Conservation (phyloP, 371 early-diverging fungal genomes). For the Mucor lusitanicus region DNA sequence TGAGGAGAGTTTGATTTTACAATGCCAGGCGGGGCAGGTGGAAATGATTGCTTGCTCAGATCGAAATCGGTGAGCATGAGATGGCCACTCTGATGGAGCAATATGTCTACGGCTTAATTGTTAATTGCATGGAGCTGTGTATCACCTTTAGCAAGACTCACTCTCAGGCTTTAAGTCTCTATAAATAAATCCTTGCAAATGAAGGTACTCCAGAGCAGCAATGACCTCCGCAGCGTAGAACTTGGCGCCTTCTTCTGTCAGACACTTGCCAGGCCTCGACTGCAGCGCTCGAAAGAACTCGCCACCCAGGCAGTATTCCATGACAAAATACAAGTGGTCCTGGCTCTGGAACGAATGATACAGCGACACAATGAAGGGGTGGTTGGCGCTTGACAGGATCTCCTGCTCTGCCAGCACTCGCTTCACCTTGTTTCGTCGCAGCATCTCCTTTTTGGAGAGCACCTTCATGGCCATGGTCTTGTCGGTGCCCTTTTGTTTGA, state of each 20-base stretch:
- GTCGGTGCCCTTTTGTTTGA: slow-evolving; percentile 81
- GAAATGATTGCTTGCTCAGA: slow-evolving; percentile 84
- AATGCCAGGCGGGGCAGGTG: slow-evolving; percentile 74
- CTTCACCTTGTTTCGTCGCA: slow-evolving; percentile 93
- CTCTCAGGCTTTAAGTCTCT: slow-evolving; percentile 99
- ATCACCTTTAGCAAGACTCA: slow-evolving; percentile 52
- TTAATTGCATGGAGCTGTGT: neutral
- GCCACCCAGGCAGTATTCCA: slow-evolving; percentile 99
- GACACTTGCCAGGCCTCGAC: slow-evolving; percentile 77
- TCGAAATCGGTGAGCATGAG: slow-evolving; percentile 97
- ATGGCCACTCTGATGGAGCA: slow-evolving; percentile 92
- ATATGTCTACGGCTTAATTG: slow-evolving; percentile 67
- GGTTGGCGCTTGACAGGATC: slow-evolving; percentile 89
- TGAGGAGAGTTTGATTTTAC: slow-evolving; percentile 65
- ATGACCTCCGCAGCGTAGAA: slow-evolving; percentile 98
- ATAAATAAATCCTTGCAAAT: slow-evolving; percentile 94
- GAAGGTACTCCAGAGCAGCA: slow-evolving; percentile 90
- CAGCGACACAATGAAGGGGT: slow-evolving; percentile 97
- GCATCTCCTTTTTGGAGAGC: slow-evolving; percentile 93
- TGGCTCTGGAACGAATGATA: slow-evolving; percentile 96
- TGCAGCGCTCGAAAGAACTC: slow-evolving; percentile 94
- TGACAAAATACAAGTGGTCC: slow-evolving; percentile 92
- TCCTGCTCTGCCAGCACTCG: slow-evolving; percentile 96
- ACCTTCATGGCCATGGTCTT: slow-evolving; percentile 91
- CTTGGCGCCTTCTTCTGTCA: slow-evolving; percentile 86